Base-by-base conservation (phyloP, 2,329 filamentous ascomycete genomes). In the Trichoderma harzianum region DNA sequence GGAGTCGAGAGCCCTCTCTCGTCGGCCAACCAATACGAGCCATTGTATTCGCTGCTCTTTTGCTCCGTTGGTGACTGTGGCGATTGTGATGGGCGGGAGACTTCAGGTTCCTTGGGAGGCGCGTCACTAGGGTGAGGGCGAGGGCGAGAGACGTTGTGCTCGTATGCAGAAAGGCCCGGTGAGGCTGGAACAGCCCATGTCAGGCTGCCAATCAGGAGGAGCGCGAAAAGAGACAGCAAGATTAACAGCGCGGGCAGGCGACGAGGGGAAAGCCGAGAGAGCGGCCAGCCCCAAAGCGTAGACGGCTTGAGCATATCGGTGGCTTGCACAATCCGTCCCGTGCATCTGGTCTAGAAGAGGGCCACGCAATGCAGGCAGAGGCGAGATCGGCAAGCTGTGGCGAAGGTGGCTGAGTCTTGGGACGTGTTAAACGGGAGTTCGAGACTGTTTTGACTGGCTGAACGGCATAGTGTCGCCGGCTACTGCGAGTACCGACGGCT, bases 1-100 rank as follows among this genome's bases (percentile, higher is more conserved):
- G 95, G 93, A 68, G 83, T 83, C 73, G 92, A 93, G 76, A 93
- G 87, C 94, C 95, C 98, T 79, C 92, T 93, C 90, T 92, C 97
- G 80, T 97, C 91, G 74, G 89, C 91, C 82, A 94, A 93, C 95
- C 95, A 98, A 72, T 90, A 91, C 39, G 92, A 91, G 73, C 92
- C 92, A 64, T 91, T 92, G 78, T 89, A 91, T 6, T 92, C 92
- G 78, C 93, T 95, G 80, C 95, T 93, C 74, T 90, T 89, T 80
- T 95, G 92, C 68, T 90, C 87, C 3, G 91, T 89, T 21, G 92
- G 92, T 73, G 90, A 88, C 79, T 97, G 93, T 12, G 90, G 87
- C 21, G 90, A 87, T 53, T 88, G 87, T 53, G 95, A 95, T 0
- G 91, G 92, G 75, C 91, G 91, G 75, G 88, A 81, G 24, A 84